Base-by-base conservation (phyloP, 495 filamentous ascomycete species). In the Xylaria venustula region DNA sequence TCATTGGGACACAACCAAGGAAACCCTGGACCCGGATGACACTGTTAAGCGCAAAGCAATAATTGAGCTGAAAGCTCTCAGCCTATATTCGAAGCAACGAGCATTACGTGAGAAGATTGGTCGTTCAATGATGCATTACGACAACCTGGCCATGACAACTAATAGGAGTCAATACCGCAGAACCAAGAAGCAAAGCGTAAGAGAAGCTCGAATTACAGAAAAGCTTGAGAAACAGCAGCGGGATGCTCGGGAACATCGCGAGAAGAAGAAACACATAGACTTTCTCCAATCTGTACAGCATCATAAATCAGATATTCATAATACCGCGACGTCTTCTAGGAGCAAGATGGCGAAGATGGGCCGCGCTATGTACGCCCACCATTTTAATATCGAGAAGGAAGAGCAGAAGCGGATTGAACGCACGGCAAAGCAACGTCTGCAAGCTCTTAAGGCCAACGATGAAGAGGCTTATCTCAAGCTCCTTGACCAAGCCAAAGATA, bases 161-260 rank as follows among this genome's bases (percentile, higher is more conserved):
- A 98, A 98, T 66, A 87, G 94, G 15, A 83, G 89, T 26, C 82
- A 85, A 65, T 97, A 96, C 69, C 88, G 94, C 23, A 87, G 93
- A 20, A 91, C 93, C 80, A 98, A 98, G 87, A 97, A 96, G 74
- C 93, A 96, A 67, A 92, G 89, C 23, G 79, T 97, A 51, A 87
- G 93, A n/a, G 94, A 98, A 73, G 95, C 94, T 34, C 88, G 94
- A 34, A 92, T 97, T 65, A 98, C 94, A 2, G 94, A 98, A 81
- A 97, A 96, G 70, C 83, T 98, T 2, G 94, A 98, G 83, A 98
- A 98, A 78, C 92, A 98, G 71, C 95, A 98, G 70, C 89, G 94
- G 50, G 93, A 97, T 73, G 92, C 92, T 57, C 88, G 94, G 42
- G 94, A 97, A 75, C 88, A 86, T 32, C 86, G 92, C 42, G 95